These are phyloP conservation scores for Westerdykella ornata DNA, from an alignment of 2,329 filamentous ascomycete species.

Conservation along the genomic window DNA sequence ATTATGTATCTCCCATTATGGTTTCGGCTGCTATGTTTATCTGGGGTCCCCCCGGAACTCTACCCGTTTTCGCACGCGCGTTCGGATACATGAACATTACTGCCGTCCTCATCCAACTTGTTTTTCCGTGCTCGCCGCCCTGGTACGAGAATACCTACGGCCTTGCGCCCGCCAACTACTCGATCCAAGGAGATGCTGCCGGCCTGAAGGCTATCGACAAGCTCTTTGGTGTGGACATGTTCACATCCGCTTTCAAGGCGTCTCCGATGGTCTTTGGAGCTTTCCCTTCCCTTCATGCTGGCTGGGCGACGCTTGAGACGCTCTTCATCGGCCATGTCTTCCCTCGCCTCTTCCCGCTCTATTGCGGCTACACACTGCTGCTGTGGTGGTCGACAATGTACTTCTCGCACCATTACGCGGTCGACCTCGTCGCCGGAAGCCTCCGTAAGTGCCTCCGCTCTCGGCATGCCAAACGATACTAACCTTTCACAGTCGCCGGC, in stretches of 20 bases:
- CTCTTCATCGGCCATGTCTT: conserved; percentile 92
- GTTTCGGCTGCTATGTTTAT: conserved; percentile 76
- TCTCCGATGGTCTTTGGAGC: conserved; percentile 91
- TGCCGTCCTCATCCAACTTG: conserved; percentile 79
- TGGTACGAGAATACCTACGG: conserved; percentile 97
- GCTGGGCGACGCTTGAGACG: conserved; percentile 79
- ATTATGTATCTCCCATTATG: conserved; percentile 80
- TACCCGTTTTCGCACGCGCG: conserved; percentile 74
- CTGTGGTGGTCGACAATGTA: conserved; percentile 99
- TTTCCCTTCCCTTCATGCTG: conserved; percentile 88
- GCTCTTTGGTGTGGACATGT: conserved; percentile 85
- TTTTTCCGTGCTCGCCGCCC: conserved; percentile 89
- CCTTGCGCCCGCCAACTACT: conserved; percentile 83
- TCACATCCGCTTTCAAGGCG: conserved; percentile 84
- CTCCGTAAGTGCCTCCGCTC: conserved; percentile 42
- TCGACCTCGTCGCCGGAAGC: conserved; percentile 83
- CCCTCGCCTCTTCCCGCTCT: conserved; percentile 71
- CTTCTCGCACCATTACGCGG: conserved; percentile 91
- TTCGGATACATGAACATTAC: conserved; percentile 91
- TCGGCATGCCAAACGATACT: conserved; percentile 16
- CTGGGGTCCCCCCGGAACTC: conserved; percentile 77
- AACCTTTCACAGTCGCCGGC: conserved; percentile 48
- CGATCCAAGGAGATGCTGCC: conserved; percentile 81
- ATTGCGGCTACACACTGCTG: conserved; percentile 81
- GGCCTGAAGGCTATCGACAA: conserved; percentile 83